phyloP scores from a whole-genome alignment of 164 flowering plant genomes.

The Aristolochia californica region DNA sequence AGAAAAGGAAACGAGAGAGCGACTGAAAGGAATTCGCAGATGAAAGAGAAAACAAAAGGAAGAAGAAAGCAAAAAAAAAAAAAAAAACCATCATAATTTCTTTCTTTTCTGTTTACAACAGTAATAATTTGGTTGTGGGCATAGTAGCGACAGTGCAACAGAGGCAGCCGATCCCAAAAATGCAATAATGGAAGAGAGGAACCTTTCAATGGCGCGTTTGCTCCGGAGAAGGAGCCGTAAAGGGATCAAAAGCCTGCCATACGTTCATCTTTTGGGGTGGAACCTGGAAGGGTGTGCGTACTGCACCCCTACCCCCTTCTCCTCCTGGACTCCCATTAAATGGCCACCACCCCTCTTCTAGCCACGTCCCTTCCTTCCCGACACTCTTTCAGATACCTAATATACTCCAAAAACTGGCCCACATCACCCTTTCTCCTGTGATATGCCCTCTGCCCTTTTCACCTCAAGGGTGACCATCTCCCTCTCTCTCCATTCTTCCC shows the following conservation, averaged over 20 bases:
- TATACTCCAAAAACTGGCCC: background rate
- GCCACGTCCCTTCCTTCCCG: too few relatives aligned
- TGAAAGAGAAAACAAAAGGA: too few relatives aligned
- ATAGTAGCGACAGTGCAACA: background rate
- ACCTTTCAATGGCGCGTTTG: background rate
- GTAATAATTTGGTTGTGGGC: background rate
- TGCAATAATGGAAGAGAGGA: constrained; percentile 3
- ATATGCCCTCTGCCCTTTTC: background rate
- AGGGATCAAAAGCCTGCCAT: background rate
- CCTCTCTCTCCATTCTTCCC: background rate
- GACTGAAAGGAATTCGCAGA: too few relatives aligned
- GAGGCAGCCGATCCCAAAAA: constrained; percentile 3
- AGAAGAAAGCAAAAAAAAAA: too few relatives aligned
- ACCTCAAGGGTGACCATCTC: background rate
- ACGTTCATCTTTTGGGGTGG: constrained; percentile 2
- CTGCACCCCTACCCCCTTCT: background rate
- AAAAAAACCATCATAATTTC: background rate
- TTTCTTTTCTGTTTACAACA: background rate
- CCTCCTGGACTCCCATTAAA: background rate
- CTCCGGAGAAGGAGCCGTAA: constrained; percentile 6
- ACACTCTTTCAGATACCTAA: constrained; percentile 1
- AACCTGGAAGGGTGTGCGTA: too few relatives aligned
- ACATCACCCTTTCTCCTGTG: background rate
- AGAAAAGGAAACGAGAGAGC: too few relatives aligned
- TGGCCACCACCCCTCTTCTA: too few relatives aligned